A percentile compares a stretch with the other conserved stretches of the same genome.
Evolutionary conservation across 352 stramenopile genomes (phyloP).

Genomic region (Pythium brassicae): DNA sequence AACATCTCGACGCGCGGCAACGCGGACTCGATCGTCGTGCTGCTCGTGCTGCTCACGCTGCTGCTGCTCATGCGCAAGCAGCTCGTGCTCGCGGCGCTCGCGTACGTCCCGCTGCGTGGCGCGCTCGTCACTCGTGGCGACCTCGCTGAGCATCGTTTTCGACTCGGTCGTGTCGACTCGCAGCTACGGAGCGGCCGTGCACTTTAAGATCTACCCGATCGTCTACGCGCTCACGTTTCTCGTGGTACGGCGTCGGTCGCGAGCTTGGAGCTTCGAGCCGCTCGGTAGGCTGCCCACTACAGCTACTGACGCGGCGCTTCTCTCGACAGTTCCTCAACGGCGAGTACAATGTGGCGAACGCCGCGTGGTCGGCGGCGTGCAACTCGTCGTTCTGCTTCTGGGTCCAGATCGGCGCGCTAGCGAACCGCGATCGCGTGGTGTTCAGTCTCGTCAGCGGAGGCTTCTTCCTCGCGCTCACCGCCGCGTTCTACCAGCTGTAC

Average conservation of each 20-base stretch:
- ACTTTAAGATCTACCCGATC: constrained; percentile 99
- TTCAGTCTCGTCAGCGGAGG: constrained; percentile 89
- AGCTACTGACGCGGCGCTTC: no score
- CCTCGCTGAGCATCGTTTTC: not conserved
- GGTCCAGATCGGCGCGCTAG: constrained; percentile 33
- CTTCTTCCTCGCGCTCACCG: constrained; percentile 84
- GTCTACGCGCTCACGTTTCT: constrained; percentile 93
- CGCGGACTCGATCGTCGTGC: constrained; percentile 92
- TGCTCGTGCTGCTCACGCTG: constrained; percentile 93
- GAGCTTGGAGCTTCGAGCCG: not conserved
- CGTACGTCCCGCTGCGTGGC: constrained; percentile 43
- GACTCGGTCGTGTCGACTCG: not conserved
- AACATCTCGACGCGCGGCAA: constrained; percentile 99
- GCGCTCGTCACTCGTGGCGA: no score
- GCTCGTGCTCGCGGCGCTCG: constrained; percentile 60
- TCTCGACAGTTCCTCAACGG: constrained; percentile 59
- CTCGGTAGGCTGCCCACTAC: no score
- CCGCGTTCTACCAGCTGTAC: constrained; percentile 84
- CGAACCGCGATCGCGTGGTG: constrained; percentile 75
- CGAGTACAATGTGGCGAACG: constrained; percentile 48
- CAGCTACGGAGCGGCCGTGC: constrained; percentile 94
- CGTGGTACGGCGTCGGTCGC: constrained; percentile 38
- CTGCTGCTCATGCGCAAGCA: constrained; percentile 79
- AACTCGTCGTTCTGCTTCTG: constrained; percentile 53
- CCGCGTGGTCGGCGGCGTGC: constrained; percentile 39